Evolutionary conservation across 2,329 filamentous ascomycete genomes (phyloP), one percentile per base, ranked within the genome.

Genomic region (Paracamarosporium sp.): DNA sequence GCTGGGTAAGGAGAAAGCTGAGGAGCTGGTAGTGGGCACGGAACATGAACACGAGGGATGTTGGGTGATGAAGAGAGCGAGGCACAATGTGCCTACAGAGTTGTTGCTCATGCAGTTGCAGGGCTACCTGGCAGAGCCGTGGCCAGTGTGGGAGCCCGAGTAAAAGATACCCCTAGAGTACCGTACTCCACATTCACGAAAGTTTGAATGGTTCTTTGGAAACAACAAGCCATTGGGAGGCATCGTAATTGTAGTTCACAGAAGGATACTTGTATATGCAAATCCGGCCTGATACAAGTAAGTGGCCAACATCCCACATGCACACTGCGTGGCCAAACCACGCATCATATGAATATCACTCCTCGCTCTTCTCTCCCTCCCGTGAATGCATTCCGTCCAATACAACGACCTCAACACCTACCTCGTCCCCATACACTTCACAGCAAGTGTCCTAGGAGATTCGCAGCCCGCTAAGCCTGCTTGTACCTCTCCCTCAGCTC

Each of bases 81-180:
- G 66, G 33, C 70, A 73, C 41, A 75, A 70, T 44, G 63, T 74
- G 31, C 59, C 67, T 0, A 57, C 70, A 4, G 66, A 76, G 41
- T 60, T 70, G 47, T 45, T 68, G 31, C 68, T 76, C 43, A 69
- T 76, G 71, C 68, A 69, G 50, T 41, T 75, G 20, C 68, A 75
- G 44, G 57, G 66, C 2, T 77, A 73, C 56, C 44, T 71, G 30
- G 70, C 72, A 3, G 44, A 53, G 24, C 62, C 68, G 6, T 66
- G 65, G 12, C 55, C 61, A 35, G 70, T 31, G n/a, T 51, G 35
- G 35, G 15, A 27, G 15, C 36, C 48, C 12, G 22, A 36, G 56
- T 67, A 43, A 13, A 3, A 36, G 17, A 36, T 36, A 31, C 28
- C 13, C 25, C 6, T 46, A 25, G 15, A 46, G 44, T 31, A 13